Conservation (phyloP, 2,329 filamentous ascomycete species). For the Talaromyces sp. region DNA sequence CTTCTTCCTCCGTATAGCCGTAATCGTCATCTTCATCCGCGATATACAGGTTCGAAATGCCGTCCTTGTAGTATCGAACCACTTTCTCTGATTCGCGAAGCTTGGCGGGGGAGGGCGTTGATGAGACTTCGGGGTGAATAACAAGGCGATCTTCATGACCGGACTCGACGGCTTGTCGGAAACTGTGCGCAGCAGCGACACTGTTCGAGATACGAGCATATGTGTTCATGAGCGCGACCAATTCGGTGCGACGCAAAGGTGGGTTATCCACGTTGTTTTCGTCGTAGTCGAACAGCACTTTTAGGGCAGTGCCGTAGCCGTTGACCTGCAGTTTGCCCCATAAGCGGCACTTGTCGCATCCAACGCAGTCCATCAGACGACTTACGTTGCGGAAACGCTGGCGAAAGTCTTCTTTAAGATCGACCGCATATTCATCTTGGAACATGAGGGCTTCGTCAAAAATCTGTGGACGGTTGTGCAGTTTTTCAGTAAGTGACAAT, state of each 20-base stretch:
- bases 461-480: slow-evolving; percentile 65
- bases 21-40: slow-evolving; percentile 42
- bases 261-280: slow-evolving; percentile 62
- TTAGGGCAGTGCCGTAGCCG: slow-evolving; percentile 89
- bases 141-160: slow-evolving; percentile 30
- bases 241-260: slow-evolving; percentile 75
- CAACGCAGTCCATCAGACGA: slow-evolving; percentile 96
- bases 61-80: slow-evolving; percentile 28
- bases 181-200: slow-evolving; percentile 67
- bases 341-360: slow-evolving; percentile 95
- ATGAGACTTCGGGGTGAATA: slow-evolving; percentile 25
- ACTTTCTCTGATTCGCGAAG: slow-evolving; percentile 20
- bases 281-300: slow-evolving; percentile 93
- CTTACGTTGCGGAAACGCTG: slow-evolving; percentile 96
- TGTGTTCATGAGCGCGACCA: slow-evolving; percentile 93
- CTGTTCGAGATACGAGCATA: slow-evolving; percentile 81
- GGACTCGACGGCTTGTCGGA: slow-evolving; percentile 50
- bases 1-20: slow-evolving; percentile 33
- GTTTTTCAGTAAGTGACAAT: slow-evolving; percentile 64
- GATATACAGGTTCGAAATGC: slow-evolving; percentile 31
- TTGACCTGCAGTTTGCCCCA: slow-evolving; percentile 97
- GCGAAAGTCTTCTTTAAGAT: slow-evolving; percentile 92
- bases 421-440: slow-evolving; percentile 59
- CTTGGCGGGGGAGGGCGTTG: slow-evolving; percentile 15
- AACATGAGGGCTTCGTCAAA: slow-evolving; percentile 98